Base-by-base conservation (phyloP, 805 yeast genomes). In the Wickerhamomyces mucosus region DNA sequence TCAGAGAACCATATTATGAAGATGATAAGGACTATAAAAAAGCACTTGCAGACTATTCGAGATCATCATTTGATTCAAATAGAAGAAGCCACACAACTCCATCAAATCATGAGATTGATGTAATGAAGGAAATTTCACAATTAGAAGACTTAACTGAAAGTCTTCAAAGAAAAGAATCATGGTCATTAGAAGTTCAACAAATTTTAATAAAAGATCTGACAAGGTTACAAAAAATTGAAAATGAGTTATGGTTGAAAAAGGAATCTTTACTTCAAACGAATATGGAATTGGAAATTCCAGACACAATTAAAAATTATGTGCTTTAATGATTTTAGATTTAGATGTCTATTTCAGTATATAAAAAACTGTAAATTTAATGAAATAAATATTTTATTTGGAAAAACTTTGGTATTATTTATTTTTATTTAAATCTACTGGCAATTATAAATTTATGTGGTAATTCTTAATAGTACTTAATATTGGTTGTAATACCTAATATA, bases 261-360 rank as follows among this genome's bases (percentile, higher is more conserved):
- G 73, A 69, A 36, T 35, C 57, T 9, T 42, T 69, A 13, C 39
- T 69, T 17, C 68, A 68, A 33, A 63, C 65, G 5, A 65, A 63
- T 32, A 49, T 65, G 18, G 36, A 46, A 23, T 31, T 58, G 8
- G 69, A 51, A 23, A 27, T 49, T 3, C 39, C 45, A 4, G 26
- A 33, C 4, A 33, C 36, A 4, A 16, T 31, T 9, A 27, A 24
- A 3, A 17, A 7, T 21, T 38, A 29, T 23, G 18, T 32, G 12
- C 36, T 37, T 9, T 13, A 27, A 13, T 34, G 24, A 29, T 13
- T 20, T 20, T 20, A 8, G 8, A 9, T 8, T 9, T 20, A 20
- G 22, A 17, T 23, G 16, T 16, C 16, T 8, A 18, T 10, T 18
- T 32, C 11, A 29, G 29, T 22, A 29, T n/a, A n/a, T n/a, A n/a